Conservation (phyloP, 108 stramenopile species). For the Skeletonema potamos region DNA sequence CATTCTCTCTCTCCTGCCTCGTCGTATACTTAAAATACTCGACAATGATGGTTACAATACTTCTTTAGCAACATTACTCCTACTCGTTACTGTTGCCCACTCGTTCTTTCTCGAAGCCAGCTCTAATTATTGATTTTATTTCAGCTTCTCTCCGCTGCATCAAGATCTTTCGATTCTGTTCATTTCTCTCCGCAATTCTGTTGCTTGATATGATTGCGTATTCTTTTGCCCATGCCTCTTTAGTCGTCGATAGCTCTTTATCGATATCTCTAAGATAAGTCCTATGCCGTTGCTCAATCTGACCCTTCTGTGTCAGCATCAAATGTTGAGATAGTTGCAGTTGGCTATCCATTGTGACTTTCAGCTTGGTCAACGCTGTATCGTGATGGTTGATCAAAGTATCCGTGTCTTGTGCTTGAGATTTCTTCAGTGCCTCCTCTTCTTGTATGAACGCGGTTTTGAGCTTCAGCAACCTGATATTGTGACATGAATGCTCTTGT, state of each 20-base stretch:
- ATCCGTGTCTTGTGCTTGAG: conserved; percentile 8
- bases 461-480: conserved; percentile 15
- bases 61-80: not conserved
- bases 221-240: conserved; percentile 23
- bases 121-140: conserved; percentile 25
- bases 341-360: not conserved
- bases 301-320: conserved; percentile 1
- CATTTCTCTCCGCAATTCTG: conserved; percentile 20
- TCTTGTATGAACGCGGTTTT: conserved; percentile 22
- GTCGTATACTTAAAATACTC: too few relatives aligned
- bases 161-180: conserved; percentile 3
- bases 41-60: too few relatives aligned
- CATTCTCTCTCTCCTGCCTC: too few relatives aligned
- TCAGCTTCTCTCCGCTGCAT: conserved; percentile 10
- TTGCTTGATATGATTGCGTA: conserved; percentile 12
- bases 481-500: conserved; percentile 18
- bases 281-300: conserved; percentile 4
- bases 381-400: conserved; percentile 20
- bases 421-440: conserved; percentile 30
- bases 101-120: not conserved
- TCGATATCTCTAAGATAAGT: conserved; percentile 13
- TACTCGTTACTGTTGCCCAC: not conserved
- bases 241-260: conserved; percentile 6
- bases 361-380: conserved; percentile 15
- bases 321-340: conserved; percentile 10